Evolutionary conservation across 148 eudicot genomes (phyloP).

Genomic region (Fagopyrum tataricum): DNA sequence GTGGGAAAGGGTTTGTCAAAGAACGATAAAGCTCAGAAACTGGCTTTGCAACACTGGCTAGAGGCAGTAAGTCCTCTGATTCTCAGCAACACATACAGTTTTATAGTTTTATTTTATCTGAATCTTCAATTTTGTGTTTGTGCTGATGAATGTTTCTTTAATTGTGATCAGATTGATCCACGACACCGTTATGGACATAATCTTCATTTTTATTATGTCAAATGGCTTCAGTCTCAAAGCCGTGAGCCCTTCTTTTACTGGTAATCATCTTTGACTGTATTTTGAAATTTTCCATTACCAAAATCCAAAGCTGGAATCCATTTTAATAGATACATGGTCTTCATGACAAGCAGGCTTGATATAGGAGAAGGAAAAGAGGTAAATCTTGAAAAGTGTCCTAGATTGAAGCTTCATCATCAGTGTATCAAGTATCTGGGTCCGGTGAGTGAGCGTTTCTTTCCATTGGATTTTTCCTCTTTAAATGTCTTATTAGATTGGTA

Average conservation of each 20-base stretch:
- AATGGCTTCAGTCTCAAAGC: constrained; percentile 33
- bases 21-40: constrained; percentile 49
- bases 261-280: constrained; percentile 19
- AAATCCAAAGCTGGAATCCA: too few species aligned
- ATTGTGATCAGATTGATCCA: constrained; percentile 30
- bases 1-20: constrained; percentile 66
- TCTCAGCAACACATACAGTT: neutral
- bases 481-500: neutral
- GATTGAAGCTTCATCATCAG: constrained; percentile 54
- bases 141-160: neutral
- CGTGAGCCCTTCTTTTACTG: constrained; percentile 53
- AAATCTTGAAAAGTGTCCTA: constrained; percentile 44
- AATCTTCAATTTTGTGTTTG: neutral
- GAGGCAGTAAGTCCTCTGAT: constrained; percentile 48
- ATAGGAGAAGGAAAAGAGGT: constrained; percentile 63
- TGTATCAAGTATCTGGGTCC: constrained; percentile 72
- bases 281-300: neutral
- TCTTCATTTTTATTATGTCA: constrained; percentile 31
- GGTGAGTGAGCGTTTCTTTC: constrained; percentile 50
- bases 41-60: constrained; percentile 75
- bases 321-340: neutral
- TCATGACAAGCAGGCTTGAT: constrained; percentile 47
- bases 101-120: neutral
- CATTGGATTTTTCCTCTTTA: too few species aligned
- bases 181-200: constrained; percentile 38